phyloP scores from a whole-genome alignment of 306 rosid species.

The Cajanus cajan region DNA sequence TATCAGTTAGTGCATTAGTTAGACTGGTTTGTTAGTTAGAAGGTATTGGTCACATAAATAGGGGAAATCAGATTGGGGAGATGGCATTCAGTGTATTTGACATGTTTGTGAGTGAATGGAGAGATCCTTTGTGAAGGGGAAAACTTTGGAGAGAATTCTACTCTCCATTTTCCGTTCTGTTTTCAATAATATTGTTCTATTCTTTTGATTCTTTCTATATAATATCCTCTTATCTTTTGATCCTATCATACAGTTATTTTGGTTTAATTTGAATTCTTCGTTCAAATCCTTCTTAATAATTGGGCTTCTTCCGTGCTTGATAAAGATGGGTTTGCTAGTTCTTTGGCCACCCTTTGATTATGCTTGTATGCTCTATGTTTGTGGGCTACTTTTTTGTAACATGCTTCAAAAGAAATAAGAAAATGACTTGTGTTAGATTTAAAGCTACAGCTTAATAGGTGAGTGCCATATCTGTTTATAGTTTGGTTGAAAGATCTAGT shows the following conservation, averaged over 20 bases:
- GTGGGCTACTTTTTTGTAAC: background rate
- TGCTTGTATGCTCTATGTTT: background rate
- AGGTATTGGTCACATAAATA: background rate
- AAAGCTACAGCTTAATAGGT: conserved; percentile 4
- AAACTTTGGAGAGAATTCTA: background rate
- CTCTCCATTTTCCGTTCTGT: background rate
- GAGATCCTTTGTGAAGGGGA: background rate
- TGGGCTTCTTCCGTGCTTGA: background rate
- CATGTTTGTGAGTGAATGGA: background rate
- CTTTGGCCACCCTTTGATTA: background rate
- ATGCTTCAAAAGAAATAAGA: background rate
- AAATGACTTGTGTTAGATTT: background rate
- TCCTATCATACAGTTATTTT: background rate
- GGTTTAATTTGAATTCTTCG: background rate
- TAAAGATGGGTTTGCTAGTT: background rate
- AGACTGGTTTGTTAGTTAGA: background rate
- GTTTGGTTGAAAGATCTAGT: conserved; percentile 16
- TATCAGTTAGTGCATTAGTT: background rate
- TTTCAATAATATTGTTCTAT: background rate
- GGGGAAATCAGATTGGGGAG: background rate
- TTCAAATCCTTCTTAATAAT: background rate
- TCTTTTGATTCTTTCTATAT: background rate
- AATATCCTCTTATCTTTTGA: background rate
- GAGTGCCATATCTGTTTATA: background rate
- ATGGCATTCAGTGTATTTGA: background rate